Evolutionary conservation across 139 green algal species (phyloP).

Genomic region (Coelastrella sp.): DNA sequence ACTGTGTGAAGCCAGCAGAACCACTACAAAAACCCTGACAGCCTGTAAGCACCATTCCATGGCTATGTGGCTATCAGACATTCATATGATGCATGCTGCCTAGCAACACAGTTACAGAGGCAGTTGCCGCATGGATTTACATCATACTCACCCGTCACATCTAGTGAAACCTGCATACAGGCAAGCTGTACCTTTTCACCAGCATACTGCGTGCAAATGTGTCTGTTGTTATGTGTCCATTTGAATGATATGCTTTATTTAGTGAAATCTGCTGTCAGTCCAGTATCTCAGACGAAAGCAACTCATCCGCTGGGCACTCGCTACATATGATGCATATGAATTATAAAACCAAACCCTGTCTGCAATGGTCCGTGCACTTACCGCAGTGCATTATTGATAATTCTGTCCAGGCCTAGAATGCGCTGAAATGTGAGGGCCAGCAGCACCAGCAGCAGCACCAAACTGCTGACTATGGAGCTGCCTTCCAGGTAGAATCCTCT

Average conservation of each 20-base stretch:
- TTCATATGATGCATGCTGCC: too few relatives aligned
- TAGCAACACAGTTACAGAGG: not conserved
- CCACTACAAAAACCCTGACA: too few relatives aligned
- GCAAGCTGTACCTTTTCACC: too few relatives aligned
- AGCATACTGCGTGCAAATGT: too few relatives aligned
- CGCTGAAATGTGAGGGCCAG: slow-evolving; percentile 20
- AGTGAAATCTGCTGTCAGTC: not conserved
- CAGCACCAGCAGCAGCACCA: slow-evolving; percentile 40
- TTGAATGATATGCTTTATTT: too few relatives aligned
- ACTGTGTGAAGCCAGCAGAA: too few relatives aligned
- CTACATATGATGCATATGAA: not conserved
- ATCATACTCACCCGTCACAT: too few relatives aligned
- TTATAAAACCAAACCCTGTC: not conserved
- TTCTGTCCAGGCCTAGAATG: slow-evolving; percentile 39
- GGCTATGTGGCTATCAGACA: too few relatives aligned
- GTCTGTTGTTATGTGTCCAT: too few relatives aligned
- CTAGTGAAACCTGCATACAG: too few relatives aligned
- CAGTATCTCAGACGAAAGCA: not conserved
- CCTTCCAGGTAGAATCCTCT: slow-evolving; percentile 38
- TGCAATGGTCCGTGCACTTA: not conserved
- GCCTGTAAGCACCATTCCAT: too few relatives aligned
- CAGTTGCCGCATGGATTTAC: not conserved
- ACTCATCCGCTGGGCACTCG: not conserved
- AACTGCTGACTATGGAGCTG: slow-evolving; percentile 22
- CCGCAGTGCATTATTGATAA: slow-evolving; percentile 17